These are phyloP conservation scores for Suillus hirtellus DNA, from an alignment of 768 basidiomycete genomes.

Conservation along the genomic window DNA sequence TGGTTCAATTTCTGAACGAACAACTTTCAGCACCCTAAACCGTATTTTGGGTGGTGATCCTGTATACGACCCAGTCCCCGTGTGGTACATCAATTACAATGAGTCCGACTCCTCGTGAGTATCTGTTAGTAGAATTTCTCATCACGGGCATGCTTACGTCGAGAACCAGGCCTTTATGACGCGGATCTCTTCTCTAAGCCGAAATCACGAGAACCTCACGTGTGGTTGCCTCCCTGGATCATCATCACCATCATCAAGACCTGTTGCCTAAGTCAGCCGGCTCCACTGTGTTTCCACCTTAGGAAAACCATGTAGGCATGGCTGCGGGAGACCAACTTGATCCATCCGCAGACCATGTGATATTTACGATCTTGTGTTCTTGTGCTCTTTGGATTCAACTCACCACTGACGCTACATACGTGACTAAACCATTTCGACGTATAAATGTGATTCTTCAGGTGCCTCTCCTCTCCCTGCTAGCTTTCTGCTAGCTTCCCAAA, in stretches of 20 bases:
- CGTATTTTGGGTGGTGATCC: too few species aligned
- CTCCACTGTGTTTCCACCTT: too few species aligned
- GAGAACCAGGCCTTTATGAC: not conserved
- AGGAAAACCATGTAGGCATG: not conserved
- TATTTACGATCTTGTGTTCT: not conserved
- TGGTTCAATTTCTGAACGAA: not conserved
- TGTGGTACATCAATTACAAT: not conserved
- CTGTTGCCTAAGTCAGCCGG: too few species aligned
- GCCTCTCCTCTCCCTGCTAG: not conserved
- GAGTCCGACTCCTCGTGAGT: not conserved
- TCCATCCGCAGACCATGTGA: not conserved
- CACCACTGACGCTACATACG: not conserved
- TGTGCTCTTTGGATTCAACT: not conserved
- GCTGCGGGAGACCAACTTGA: not conserved
- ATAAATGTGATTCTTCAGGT: not conserved
- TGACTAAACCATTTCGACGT: not conserved
- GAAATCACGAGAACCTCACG: conserved; percentile 1
- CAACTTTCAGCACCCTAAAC: not conserved
- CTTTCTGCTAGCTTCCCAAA: not conserved
- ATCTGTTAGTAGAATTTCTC: not conserved
- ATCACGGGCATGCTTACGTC: not conserved
- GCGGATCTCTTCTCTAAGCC: not conserved
- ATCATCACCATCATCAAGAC: not conserved
- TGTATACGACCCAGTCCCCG: too few species aligned
- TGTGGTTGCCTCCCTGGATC: not conserved